Evolutionary conservation across 441 rosid species (phyloP), one percentile per base, ranked within the genome.

Genomic region (Populus hybrid): DNA sequence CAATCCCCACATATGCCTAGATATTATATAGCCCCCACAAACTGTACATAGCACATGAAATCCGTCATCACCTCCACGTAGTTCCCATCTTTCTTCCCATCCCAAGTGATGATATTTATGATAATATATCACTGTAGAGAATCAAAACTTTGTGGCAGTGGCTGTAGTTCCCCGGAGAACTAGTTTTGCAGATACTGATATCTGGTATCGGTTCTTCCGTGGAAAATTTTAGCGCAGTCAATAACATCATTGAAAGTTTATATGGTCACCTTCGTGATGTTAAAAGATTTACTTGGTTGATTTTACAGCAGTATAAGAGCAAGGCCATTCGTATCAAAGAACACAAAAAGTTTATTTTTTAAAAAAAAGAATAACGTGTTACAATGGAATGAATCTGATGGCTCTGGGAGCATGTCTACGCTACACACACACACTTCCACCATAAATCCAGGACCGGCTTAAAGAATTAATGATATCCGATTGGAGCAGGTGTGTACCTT

Each of bases 401-500:
- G n/a, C n/a, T 16, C 6, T 1, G 9, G n/a, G n/a, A 53, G 61
- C n/a, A 53, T 53, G n/a, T 53, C n/a, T 6, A 1, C 8, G 61
- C 61, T 5, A 53, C 8, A 53, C 4, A 11, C 14, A 14, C 6
- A 46, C n/a, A n/a, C n/a, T n/a, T n/a, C 11, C 2, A 32, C 4
- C 70, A 32, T 8, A 16, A 24, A 9, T 0, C 0, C 18, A 69
- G 11, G 34, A 34, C 11, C 3, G 20, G 16, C 4, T 46, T 46
- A 1, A 46, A 14, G 61, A 18, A 16, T 87, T 72, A 90, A 79
- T 86, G 98, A 79, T 90, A 91, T 24, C 95, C 93, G 40, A 89
- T 36, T 14, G 95, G 98, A 57, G 97, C 97, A 23, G 95, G 90
- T 34, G 93, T 87, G 64, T 91, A 91, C 70, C 83, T 90, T 77